Conservation (phyloP, 139 green algal species). For the Astrephomene gubernaculifera region DNA sequence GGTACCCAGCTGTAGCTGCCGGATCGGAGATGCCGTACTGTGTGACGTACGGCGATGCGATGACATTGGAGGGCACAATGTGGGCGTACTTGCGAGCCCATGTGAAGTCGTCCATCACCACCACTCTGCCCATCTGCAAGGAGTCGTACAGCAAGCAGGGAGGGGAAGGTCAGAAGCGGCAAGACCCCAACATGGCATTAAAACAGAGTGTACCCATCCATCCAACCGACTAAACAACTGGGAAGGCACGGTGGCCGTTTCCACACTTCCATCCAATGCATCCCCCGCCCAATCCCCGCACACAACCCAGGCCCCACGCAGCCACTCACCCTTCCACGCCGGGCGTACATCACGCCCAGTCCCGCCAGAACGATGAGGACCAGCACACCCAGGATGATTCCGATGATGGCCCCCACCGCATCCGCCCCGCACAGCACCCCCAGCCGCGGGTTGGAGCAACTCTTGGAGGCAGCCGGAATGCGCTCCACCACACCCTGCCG, state of each 20-base stretch:
- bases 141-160: background rate
- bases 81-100: conserved; percentile 51
- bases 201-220: no score
- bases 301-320: background rate
- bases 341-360: conserved; percentile 8
- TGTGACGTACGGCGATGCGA: conserved; percentile 49
- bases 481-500: background rate
- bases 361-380: conserved; percentile 22
- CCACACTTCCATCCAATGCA: no score
- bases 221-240: no score
- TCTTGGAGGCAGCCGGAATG: background rate
- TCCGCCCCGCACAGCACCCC: conserved; percentile 50
- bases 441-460: conserved; percentile 15
- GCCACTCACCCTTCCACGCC: background rate
- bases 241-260: no score
- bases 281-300: no score
- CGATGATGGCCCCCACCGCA: conserved; percentile 47
- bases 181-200: no score
- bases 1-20: background rate
- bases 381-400: conserved; percentile 36
- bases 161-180: background rate
- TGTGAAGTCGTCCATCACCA: conserved; percentile 50
- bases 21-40: conserved; percentile 13
- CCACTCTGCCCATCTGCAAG: conserved; percentile 43
- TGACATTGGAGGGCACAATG: conserved; percentile 54